A percentile compares a stretch with the other conserved stretches of the same genome.
Conservation (phyloP, 352 stramenopile genomes). For the Globisporangium camurandrum region DNA sequence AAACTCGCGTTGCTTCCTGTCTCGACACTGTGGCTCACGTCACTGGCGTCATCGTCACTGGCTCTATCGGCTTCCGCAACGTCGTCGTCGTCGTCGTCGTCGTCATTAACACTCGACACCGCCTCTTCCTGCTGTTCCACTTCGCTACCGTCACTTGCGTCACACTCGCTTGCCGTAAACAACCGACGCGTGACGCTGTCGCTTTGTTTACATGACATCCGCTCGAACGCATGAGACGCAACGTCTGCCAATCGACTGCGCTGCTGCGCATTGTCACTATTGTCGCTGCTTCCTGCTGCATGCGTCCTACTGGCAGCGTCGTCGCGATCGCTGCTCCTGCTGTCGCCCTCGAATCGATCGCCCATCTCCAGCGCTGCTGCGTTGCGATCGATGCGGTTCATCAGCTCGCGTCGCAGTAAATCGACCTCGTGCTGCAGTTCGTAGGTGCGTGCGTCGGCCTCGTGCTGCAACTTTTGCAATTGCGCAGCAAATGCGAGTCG, state of each 20-base stretch:
- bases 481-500: slow-evolving; percentile 29
- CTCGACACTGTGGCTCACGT: slow-evolving; percentile 1
- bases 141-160: too few relatives aligned
- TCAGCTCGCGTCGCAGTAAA: slow-evolving; percentile 35
- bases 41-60: neutral
- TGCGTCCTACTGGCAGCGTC: neutral
- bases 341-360: too few relatives aligned
- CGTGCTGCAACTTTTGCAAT: slow-evolving; percentile 49
- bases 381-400: slow-evolving; percentile 24
- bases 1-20: slow-evolving; percentile 12
- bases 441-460: slow-evolving; percentile 31
- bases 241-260: slow-evolving; percentile 53
- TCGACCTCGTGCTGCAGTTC: slow-evolving; percentile 47
- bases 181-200: neutral
- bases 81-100: neutral
- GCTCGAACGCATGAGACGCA: too few relatives aligned
- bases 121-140: too few relatives aligned
- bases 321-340: neutral
- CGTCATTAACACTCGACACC: too few relatives aligned
- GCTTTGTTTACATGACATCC: too few relatives aligned
- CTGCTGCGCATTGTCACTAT: too few relatives aligned
- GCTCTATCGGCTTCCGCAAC: slow-evolving; percentile 2
- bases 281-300: neutral
- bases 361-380: too few relatives aligned
- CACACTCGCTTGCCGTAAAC: slow-evolving; percentile 2